Evolutionary conservation across 495 filamentous ascomycete genomes (phyloP).

Genomic region (Neurospora sp.): DNA sequence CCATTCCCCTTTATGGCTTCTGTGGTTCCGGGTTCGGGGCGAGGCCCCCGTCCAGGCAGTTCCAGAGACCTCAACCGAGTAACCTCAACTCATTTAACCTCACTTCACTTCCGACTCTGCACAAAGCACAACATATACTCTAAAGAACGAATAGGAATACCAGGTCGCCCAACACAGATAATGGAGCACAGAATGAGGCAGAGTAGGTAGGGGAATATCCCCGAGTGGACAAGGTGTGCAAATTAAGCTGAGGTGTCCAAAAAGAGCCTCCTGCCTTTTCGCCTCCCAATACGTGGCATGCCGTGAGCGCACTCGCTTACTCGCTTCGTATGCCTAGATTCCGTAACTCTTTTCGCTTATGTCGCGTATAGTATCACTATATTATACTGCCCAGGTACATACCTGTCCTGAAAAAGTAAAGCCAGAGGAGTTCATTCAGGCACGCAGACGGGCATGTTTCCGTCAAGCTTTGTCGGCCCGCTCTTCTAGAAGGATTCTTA

Average conservation of each 20-base stretch:
- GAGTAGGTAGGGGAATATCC: not conserved
- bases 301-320: not conserved
- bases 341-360: not conserved
- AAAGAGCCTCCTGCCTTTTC: not conserved
- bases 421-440: not conserved
- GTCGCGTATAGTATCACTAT: not conserved
- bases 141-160: not conserved
- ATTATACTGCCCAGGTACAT: not conserved
- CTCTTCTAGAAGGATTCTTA: not conserved
- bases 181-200: not conserved
- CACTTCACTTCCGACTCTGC: not conserved
- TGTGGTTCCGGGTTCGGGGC: not conserved
- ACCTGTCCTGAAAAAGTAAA: not conserved
- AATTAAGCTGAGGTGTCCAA: not conserved
- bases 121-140: not conserved
- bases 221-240: not conserved
- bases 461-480: not conserved
- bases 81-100: not conserved
- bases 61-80: not conserved
- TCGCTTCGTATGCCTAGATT: not conserved
- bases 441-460: not conserved
- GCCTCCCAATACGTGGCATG: not conserved
- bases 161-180: not conserved
- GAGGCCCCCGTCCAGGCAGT: not conserved
- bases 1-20: not conserved